Percentiles rank a stretch among this genome's conserved stretches.
These are phyloP conservation scores for Epicoccum nigrum DNA, from an alignment of 2,329 filamentous ascomycete genomes.

Conservation along the genomic window DNA sequence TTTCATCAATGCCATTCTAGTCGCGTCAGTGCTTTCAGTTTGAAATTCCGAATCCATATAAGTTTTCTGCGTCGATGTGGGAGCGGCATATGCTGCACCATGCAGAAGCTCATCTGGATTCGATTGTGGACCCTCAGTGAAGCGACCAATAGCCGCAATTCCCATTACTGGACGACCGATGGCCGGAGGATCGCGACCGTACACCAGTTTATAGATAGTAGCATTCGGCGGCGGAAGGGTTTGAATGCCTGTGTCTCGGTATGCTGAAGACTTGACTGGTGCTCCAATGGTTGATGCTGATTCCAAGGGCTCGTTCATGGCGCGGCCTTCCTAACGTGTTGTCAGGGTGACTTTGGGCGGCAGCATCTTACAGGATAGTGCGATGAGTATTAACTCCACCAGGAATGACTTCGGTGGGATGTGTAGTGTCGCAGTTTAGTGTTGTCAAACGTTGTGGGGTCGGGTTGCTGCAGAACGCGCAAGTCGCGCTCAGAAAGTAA, in stretches of 20 bases:
- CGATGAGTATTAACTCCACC: no score
- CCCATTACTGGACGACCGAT: conserved; percentile 14
- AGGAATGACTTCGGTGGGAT: no score
- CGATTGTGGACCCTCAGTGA: neutral
- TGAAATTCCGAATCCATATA: conserved; percentile 24
- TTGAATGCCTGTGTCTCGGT: conserved; percentile 23
- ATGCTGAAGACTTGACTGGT: conserved; percentile 3
- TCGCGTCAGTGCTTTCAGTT: conserved; percentile 1
- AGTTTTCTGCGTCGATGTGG: neutral
- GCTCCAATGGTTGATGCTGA: no score
- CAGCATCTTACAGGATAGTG: no score
- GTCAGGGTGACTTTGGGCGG: no score
- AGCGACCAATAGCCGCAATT: conserved; percentile 19
- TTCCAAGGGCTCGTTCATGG: no score
- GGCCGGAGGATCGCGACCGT: conserved; percentile 17
- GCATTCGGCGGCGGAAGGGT: conserved; percentile 18
- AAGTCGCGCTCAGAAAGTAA: no score
- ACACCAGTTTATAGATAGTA: conserved; percentile 12
- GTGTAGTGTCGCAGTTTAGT: no score
- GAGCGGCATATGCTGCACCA: conserved; percentile 4
- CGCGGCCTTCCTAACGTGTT: neutral
- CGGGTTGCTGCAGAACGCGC: no score
- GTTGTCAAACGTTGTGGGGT: no score
- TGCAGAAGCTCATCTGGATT: conserved; percentile 13
- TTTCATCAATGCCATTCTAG: conserved; percentile 11